Evolutionary conservation across 2,329 filamentous ascomycete species (phyloP), one percentile per base, ranked within the genome.

Genomic region (Fusarium nisikadoi): DNA sequence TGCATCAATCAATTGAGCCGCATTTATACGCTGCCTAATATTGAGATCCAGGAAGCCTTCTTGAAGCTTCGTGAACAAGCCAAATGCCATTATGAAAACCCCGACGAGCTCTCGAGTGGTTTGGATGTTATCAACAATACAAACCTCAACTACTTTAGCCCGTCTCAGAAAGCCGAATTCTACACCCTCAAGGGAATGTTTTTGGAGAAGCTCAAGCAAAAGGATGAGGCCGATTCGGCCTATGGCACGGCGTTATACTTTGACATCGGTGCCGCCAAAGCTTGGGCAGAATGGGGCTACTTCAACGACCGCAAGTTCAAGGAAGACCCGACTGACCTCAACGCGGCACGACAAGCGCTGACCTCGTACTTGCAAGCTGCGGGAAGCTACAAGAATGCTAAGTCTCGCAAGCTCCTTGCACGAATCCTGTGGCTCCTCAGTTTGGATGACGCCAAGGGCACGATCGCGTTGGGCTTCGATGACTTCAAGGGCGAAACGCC

Each of bases 101-200:
- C 92, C 0, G 92, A 93, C 41, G 96, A 99, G 82, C 89, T 99
- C 59, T 95, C 91, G 58, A 97, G 91, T 79, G 96, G 96, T 3
- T 81, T 99, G 73, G 96, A 99, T 79, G 96, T 99, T 6, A 99
- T 99, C 81, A 99, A 99, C 83, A 99, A 99, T 76, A 99, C 96
- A 39, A 99, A 99, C 77, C 89, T 99, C 63, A 98, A 97, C 81
- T 99, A 99, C 85, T 99, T 99, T 81, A 97, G 94, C 69, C 89
- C 92, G 6, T 92, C 95, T 78, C 96, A 99, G 81, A 99, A 99
- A 83, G 96, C 96, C 13, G 96, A 99, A 81, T 99, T 99, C 83
- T 99, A 98, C 85, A 99, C 96, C 0, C 88, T 99, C 59, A 99
- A 99, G 87, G 96, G 96, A 69, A 99, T 99, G 96, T 99, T 99